Base-by-base conservation (phyloP, 305 asterid genomes). In the Vinca major region DNA sequence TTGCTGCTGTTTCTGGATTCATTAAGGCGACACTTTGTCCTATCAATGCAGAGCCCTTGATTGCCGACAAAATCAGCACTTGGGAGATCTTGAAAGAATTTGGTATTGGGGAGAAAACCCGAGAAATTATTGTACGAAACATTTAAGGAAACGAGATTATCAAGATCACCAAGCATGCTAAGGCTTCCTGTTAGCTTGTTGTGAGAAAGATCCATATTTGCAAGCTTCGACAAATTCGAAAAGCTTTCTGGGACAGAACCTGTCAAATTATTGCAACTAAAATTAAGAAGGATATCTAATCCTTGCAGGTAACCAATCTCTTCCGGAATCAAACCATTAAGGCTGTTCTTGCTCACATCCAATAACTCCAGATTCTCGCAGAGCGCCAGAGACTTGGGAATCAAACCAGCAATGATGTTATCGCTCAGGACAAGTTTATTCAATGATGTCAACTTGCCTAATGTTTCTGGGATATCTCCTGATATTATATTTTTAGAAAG, bases 101-200 rank as follows among this genome's bases (percentile, higher is more conserved):
- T 88, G 12, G 88, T 81, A 53, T 80, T 61, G 3, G 92, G 95
- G 73, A 86, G 72, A 14, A 64, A 43, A 43, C 95, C 95, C 4
- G 95, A 86, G 40, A 88, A 84, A 6, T 81, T 84, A 63, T 88
- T 88, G 77, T 84, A 80, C 5, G 95, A 84, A 71, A 88, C 85
- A 81, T 86, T 88, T 71, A 86, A 61, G 44, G 85, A 81, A 61
- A 86, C 89, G 21, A 88, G 95, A 70, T 88, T 88, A 63, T 86
- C 82, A 55, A 88, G 83, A 79, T 72, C 71, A 52, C 87, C 68
- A 53, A 88, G 74, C 26, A 71, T 80, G 66, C 65, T 74, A 66
- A 86, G 80, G 80, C 80, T 79, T 74, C 95, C 92, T 67, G 70
- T 78, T 78, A 88, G 69, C 86, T 75, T 77, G 77, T 88, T 88